Percentiles rank a stretch among this genome's conserved stretches.
phyloP scores from a whole-genome alignment of 2,329 filamentous ascomycete genomes.

The Neofusicoccum umdonicola region DNA sequence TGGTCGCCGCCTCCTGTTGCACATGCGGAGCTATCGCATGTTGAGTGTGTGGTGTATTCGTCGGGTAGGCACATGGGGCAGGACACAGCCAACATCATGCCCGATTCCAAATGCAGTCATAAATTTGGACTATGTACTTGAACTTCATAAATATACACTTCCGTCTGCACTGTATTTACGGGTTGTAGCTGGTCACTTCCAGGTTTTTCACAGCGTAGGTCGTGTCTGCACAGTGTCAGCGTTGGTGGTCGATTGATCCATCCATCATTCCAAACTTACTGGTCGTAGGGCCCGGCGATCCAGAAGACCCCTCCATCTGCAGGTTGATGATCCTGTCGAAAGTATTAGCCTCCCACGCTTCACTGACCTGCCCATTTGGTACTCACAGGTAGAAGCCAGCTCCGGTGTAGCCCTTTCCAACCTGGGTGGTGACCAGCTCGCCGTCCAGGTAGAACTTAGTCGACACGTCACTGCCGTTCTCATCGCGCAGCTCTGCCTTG shows the following conservation, averaged over 20 bases:
- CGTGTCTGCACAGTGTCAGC: conserved; percentile 23
- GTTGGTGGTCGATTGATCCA: too few species aligned
- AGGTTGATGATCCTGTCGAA: conserved; percentile 29
- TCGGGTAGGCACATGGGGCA: neutral
- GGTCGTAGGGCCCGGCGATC: neutral
- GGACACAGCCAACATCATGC: too few species aligned
- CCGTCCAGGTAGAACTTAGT: conserved; percentile 57
- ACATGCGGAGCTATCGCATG: too few species aligned
- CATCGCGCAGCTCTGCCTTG: conserved; percentile 51
- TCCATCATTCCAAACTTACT: neutral
- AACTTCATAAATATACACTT: neutral
- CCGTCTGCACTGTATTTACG: neutral
- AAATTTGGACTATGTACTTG: neutral
- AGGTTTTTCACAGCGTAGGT: conserved; percentile 27
- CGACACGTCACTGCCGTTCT: conserved; percentile 52
- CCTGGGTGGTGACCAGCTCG: conserved; percentile 49
- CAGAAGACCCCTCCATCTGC: conserved; percentile 33
- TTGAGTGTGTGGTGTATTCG: too few species aligned
- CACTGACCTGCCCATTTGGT: neutral
- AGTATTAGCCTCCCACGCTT: neutral
- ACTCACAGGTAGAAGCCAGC: conserved; percentile 29
- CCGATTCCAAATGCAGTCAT: neutral
- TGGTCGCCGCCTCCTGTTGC: too few species aligned
- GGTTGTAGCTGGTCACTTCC: conserved; percentile 22
- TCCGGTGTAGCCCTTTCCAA: conserved; percentile 50